Evolutionary conservation across 75 land plant genomes (phyloP), one percentile per base, ranked within the genome.

Genomic region (Pseudotsuga menziesii): DNA sequence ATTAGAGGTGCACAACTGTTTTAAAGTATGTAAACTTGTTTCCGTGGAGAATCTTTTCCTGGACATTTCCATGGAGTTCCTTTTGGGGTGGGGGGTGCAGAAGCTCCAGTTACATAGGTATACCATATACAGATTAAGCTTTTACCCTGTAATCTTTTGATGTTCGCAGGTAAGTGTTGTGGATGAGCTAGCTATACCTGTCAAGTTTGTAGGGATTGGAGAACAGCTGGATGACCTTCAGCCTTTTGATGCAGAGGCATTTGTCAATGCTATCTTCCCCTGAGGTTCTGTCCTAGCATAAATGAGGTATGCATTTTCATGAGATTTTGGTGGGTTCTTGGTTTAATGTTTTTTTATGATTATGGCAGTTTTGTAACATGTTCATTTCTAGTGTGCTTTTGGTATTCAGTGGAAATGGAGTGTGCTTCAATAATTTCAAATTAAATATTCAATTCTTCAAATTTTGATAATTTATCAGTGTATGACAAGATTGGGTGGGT

Each of bases 121-220:
- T 9, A 48, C 12, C 52, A 48, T 9, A 48, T 48, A 48, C 54
- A 9, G 9, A 48, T n/a, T 69, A 69, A 69, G 23, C 14, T 69
- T 69, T 41, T 36, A 35, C 52, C 15, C 12, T 77, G 27, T 35
- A 36, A 56, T 9, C 26, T 19, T 58, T 32, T 29, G 20, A 16
- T 60, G 16, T 4, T 80, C 44, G 66, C 89, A 97, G 99, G 99
- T 94, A 6, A 97, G 95, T 81, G 99, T 97, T 56, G 99, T 97
- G 59, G 99, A 97, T 85, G 99, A 94, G 80, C 95, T 97, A 61
- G 91, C 91, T 54, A 97, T 97, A 61, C 99, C 99, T 75, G 98
- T 97, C 23, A 97, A 97, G 80, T 97, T 97, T 82, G 95, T 97
- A 14, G 99, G 99, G 36, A 83, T 97, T 75, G 98, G 99, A 62